These are phyloP conservation scores for Encephalitozoon hellem DNA, from an alignment of 371 early-diverging fungal species.

Conservation along the genomic window DNA sequence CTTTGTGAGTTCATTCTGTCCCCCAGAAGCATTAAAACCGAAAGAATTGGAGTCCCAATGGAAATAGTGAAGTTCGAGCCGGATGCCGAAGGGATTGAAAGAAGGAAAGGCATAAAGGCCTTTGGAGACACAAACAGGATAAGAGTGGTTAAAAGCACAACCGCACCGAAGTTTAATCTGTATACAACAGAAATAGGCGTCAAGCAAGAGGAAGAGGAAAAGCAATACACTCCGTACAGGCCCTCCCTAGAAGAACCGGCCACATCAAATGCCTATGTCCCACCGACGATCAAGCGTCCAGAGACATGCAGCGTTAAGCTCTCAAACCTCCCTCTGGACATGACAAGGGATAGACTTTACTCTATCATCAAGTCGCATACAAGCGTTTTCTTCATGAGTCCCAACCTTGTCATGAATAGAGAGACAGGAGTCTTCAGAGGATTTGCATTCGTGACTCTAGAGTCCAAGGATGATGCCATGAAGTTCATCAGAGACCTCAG, in stretches of 20 bases:
- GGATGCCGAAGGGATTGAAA: constrained; percentile 9
- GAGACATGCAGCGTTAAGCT: constrained; percentile 22
- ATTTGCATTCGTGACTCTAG: constrained; percentile 42
- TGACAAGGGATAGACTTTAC: constrained; percentile 12
- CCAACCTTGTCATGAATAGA: constrained; percentile 36
- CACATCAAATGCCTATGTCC: constrained; percentile 8
- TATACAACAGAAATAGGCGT: constrained; percentile 6
- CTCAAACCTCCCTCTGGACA: constrained; percentile 18
- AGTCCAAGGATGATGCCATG: constrained; percentile 34
- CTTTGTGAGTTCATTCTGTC: background rate
- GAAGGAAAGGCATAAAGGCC: background rate
- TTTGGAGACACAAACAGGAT: constrained; percentile 13
- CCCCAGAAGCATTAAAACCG: background rate
- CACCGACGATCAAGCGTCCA: background rate
- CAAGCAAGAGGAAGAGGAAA: background rate
- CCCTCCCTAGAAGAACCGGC: background rate
- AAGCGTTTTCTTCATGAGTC: constrained; percentile 14
- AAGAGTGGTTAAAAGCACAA: background rate
- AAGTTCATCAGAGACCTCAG: constrained; percentile 16
- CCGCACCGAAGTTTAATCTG: background rate
- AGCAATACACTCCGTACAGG: background rate
- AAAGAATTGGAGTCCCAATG: constrained; percentile 11
- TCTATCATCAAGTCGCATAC: background rate
- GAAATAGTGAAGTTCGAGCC: constrained; percentile 5
- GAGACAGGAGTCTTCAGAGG: constrained; percentile 41